Evolutionary conservation across 2,329 filamentous ascomycete species (phyloP), one percentile per base, ranked within the genome.

Genomic region (Neopestalotiopsis sp.): DNA sequence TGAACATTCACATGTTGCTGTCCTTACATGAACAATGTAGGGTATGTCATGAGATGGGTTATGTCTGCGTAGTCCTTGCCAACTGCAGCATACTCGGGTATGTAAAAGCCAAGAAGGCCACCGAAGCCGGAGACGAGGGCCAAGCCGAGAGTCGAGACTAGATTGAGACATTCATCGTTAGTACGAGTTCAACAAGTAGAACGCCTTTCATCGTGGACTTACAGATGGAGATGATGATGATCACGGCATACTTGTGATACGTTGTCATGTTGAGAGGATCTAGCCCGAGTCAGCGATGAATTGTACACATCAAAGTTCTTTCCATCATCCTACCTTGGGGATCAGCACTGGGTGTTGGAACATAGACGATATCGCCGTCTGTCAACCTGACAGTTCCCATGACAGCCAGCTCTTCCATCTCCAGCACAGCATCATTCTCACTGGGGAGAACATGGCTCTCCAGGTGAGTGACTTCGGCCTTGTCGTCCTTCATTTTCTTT

Each of bases 101-200:
- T 81, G 69, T 83, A 83, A 67, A 81, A 83, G 6, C 73, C 75
- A 4, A 83, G 72, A 1, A 84, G 75, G 2, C 81, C 81, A 17
- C 82, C 81, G 42, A 83, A 82, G 0, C 81, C 81, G 13, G 79
- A 80, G 0, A 83, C 80, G 9, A 83, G 73, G 1, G 77, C 74
- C 13, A 83, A 73, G 12, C 80, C 79, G 3, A 83, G 67, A 14
- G 76, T 77, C 4, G 81, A 82, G 70, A 83, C 81, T 83, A 38
- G 32, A 10, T 2, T n/a, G 20, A 73, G 56, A 75, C 14, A 4
- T 9, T 1, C 6, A 12, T 38, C 17, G 20, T 67, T 13, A 65
- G 65, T 17, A 40, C 10, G 3, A 32, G 45, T 17, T 7, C 17
- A 20, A 3, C n/a, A 24, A 9, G 12, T 14, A 1, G 32, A 9